Evolutionary conservation across 345 rosid genomes (phyloP).

Genomic region (Moringa oleifera): DNA sequence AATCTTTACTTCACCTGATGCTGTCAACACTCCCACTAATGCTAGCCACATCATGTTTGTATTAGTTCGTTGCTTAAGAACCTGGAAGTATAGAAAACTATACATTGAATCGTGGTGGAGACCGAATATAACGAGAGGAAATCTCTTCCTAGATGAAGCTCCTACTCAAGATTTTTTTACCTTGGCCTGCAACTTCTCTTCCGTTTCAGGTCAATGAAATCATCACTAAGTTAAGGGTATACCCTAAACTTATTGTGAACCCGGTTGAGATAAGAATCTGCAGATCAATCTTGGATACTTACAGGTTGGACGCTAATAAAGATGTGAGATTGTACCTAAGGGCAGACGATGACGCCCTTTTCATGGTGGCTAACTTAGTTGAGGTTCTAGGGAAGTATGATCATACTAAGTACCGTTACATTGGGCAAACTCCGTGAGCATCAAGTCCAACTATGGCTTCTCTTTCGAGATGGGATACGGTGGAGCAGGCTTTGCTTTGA

Average conservation of each 20-base stretch:
- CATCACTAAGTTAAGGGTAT: constrained; percentile 25
- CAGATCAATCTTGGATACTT: constrained; percentile 41
- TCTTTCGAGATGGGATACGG: constrained; percentile 61
- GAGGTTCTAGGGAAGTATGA: constrained; percentile 44
- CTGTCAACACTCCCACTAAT: constrained; percentile 31
- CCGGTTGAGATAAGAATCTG: constrained; percentile 32
- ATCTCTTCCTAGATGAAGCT: constrained; percentile 43
- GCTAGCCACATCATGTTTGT: constrained; percentile 45
- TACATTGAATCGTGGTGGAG: constrained; percentile 65
- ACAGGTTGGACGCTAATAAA: too few species aligned
- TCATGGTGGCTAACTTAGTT: constrained; percentile 46
- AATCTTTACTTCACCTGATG: too few species aligned
- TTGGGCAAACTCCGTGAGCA: constrained; percentile 44
- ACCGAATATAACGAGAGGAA: constrained; percentile 51
- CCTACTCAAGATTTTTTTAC: constrained; percentile 36
- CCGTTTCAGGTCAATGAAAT: constrained; percentile 42
- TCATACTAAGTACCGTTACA: constrained; percentile 41
- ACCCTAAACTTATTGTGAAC: constrained; percentile 22
- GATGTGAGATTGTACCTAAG: constrained; percentile 41
- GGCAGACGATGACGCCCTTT: constrained; percentile 53
- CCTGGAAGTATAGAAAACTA: constrained; percentile 41
- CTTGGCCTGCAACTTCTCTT: constrained; percentile 49
- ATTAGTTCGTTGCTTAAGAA: constrained; percentile 32
- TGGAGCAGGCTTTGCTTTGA: constrained; percentile 67
- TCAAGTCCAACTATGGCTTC: constrained; percentile 26